Percentiles rank a stretch among this genome's conserved stretches.
Conservation (phyloP, 495 filamentous ascomycete genomes). For the Neurospora sp. region DNA sequence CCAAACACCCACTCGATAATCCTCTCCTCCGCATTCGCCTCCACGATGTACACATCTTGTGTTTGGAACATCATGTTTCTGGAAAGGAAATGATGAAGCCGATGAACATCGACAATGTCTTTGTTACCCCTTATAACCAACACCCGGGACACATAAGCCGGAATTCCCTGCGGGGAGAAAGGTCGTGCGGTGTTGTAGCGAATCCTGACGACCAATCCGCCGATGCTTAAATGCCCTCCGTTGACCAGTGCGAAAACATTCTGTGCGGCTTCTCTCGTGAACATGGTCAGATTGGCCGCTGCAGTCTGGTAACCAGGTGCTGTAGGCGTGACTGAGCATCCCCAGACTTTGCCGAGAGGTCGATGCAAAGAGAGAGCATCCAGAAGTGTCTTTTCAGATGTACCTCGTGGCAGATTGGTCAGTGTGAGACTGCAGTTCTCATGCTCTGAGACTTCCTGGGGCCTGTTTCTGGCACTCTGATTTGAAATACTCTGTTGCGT, state of each 20-base stretch:
- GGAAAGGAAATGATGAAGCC: not conserved
- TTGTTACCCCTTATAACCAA: not conserved
- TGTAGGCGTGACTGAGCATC: not conserved
- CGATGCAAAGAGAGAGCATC: not conserved
- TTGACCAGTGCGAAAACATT: not conserved
- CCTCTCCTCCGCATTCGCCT: not conserved
- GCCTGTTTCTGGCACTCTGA: not conserved
- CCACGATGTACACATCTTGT: not conserved
- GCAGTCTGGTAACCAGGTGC: not conserved
- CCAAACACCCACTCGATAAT: constrained; percentile 1
- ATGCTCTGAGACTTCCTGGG: not conserved
- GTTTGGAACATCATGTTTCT: not conserved
- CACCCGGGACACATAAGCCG: not conserved
- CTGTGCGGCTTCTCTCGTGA: not conserved
- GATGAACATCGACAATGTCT: not conserved
- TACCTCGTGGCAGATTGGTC: not conserved
- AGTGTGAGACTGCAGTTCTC: not conserved
- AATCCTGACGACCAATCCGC: not conserved
- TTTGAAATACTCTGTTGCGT: not conserved
- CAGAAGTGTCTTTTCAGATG: not conserved
- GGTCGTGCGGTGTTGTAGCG: not conserved
- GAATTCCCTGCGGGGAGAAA: not conserved
- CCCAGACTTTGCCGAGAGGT: not conserved
- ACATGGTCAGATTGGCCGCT: not conserved
- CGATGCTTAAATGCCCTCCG: not conserved